These are phyloP conservation scores for Penicillium sp. DNA, from an alignment of 2,329 filamentous ascomycete species.

Conservation along the genomic window DNA sequence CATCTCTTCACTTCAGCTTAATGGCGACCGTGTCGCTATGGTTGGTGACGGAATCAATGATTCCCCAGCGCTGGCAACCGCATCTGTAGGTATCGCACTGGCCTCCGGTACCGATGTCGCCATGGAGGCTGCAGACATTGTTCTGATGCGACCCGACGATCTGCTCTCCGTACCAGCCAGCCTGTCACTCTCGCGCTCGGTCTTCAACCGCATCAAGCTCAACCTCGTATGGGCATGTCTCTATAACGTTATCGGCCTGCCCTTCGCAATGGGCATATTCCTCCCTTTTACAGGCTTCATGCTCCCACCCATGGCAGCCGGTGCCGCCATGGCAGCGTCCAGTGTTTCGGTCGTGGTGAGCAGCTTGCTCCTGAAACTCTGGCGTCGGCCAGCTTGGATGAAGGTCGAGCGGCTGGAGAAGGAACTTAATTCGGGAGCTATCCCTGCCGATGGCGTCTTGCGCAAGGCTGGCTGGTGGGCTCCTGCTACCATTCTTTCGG, in stretches of 20 bases:
- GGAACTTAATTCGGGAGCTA: conserved; percentile 45
- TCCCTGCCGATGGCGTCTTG: conserved; percentile 16
- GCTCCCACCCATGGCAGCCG: conserved; percentile 91
- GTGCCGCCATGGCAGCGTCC: conserved; percentile 88
- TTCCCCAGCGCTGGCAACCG: conserved; percentile 89
- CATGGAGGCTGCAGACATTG: conserved; percentile 94
- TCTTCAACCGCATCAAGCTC: conserved; percentile 90
- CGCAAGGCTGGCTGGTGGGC: conserved; percentile 34
- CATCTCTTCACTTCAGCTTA: conserved; percentile 71
- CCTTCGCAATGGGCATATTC: conserved; percentile 96
- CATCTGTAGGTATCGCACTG: conserved; percentile 90
- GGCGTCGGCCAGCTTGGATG: conserved; percentile 86
- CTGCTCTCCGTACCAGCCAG: conserved; percentile 90
- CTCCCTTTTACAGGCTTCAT: conserved; percentile 79
- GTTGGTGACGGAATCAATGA: conserved; percentile 99
- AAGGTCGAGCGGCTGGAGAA: conserved; percentile 66
- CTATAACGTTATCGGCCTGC: conserved; percentile 89
- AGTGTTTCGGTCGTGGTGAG: conserved; percentile 88
- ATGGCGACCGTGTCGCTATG: conserved; percentile 85
- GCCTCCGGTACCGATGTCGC: conserved; percentile 92
- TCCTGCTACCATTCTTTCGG: conserved; percentile 29
- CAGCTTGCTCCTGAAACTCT: conserved; percentile 81
- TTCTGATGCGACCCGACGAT: conserved; percentile 90
- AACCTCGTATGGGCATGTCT: conserved; percentile 91
- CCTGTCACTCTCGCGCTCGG: conserved; percentile 76